A percentile compares a stretch with the other conserved stretches of the same genome.
These are phyloP conservation scores for Cryptosporidium bovis DNA, from an alignment of 169 alveolate species.

Conservation along the genomic window DNA sequence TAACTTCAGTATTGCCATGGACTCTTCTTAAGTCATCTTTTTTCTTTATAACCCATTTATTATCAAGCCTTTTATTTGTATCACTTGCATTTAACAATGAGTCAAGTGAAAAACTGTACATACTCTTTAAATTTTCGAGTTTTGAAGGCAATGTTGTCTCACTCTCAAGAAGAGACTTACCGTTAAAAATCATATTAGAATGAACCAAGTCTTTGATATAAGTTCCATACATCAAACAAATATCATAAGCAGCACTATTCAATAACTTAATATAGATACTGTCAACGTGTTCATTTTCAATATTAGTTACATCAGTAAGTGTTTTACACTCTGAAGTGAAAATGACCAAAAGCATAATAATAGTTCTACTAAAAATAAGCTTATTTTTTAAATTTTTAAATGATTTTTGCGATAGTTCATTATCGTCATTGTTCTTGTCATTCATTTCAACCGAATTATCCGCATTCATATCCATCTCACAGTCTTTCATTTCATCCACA, in stretches of 20 bases:
- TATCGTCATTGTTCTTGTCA: background rate
- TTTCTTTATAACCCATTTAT: background rate
- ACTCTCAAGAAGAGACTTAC: background rate
- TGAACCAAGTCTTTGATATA: background rate
- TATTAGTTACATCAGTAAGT: background rate
- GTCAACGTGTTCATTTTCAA: background rate
- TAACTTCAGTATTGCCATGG: background rate
- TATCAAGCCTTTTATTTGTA: background rate
- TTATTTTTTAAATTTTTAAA: background rate
- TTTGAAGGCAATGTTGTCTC: background rate
- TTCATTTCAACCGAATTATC: background rate
- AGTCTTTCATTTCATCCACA: background rate
- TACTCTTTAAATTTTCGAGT: background rate
- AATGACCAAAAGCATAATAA: background rate
- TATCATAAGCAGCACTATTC: constrained; percentile 9
- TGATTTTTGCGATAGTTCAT: background rate
- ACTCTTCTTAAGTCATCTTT: no score
- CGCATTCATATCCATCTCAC: no score
- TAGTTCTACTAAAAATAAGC: background rate
- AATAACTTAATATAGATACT: background rate
- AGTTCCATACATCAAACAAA: constrained; percentile 2
- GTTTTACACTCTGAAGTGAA: background rate
- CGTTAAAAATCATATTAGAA: background rate
- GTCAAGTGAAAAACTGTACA: background rate
- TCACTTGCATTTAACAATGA: background rate